Percentiles rank a stretch among this genome's conserved stretches.
Evolutionary conservation across 805 yeast genomes (phyloP).

Genomic region (Diddensiella transvaalensis): DNA sequence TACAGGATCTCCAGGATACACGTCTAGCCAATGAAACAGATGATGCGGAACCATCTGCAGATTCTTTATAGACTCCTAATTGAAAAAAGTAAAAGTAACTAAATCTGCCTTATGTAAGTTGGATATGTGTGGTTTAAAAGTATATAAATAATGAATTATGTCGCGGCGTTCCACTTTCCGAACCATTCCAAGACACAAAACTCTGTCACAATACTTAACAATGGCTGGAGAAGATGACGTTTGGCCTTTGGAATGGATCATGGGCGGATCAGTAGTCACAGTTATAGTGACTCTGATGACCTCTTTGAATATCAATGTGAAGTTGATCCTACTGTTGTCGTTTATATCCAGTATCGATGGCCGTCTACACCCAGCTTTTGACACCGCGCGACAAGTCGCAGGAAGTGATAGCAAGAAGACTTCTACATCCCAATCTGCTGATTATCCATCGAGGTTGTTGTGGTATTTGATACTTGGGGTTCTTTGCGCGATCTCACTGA

Average conservation of each 20-base stretch:
- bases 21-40: too few relatives aligned
- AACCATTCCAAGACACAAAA: too few relatives aligned
- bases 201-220: too few relatives aligned
- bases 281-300: not conserved
- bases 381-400: not conserved
- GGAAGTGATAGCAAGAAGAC: not conserved
- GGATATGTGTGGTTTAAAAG: too few relatives aligned
- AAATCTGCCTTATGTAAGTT: too few relatives aligned
- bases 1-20: not conserved
- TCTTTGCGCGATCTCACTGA: not conserved
- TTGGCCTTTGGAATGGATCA: conserved; percentile 10
- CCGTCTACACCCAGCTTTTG: conserved; percentile 12
- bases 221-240: conserved; percentile 11
- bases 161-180: too few relatives aligned
- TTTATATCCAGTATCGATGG: conserved; percentile 10
- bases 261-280: conserved; percentile 7
- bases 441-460: conserved; percentile 10
- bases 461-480: conserved; percentile 5
- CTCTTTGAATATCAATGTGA: conserved; percentile 7
- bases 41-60: too few relatives aligned
- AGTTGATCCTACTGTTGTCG: conserved; percentile 5
- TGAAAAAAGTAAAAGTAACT: too few relatives aligned
- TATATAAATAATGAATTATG: too few relatives aligned
- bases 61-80: too few relatives aligned
- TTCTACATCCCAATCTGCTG: not conserved